These are phyloP conservation scores for Lentinus tigrinus DNA, from an alignment of 768 basidiomycete genomes.

Conservation along the genomic window DNA sequence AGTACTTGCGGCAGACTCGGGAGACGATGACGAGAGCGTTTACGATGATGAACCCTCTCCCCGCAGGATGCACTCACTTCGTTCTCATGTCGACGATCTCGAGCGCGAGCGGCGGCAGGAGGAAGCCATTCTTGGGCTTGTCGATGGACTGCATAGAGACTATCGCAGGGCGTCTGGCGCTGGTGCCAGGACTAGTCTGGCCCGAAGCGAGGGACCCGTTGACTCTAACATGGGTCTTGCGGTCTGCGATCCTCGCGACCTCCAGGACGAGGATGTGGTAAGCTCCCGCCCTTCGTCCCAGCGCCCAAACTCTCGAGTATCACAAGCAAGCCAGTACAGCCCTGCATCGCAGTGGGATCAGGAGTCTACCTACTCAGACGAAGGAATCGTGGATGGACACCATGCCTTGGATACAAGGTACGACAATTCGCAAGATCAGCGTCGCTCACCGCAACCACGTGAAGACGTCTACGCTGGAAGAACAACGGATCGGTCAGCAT, in stretches of 20 bases:
- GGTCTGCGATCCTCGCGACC: conserved; percentile 33
- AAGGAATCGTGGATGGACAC: background rate
- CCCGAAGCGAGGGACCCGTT: conserved; percentile 16
- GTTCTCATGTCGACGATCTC: background rate
- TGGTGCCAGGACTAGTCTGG: background rate
- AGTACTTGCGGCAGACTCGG: background rate
- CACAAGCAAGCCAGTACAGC: background rate
- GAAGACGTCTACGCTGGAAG: background rate
- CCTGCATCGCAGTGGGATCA: conserved; percentile 1
- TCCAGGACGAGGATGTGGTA: background rate
- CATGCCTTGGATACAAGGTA: background rate
- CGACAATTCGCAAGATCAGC: background rate
- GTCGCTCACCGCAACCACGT: background rate
- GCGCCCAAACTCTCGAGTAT: background rate
- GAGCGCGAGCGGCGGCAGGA: conserved; percentile 25
- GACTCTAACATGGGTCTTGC: conserved; percentile 29
- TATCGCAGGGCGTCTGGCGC: background rate
- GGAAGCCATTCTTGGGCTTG: conserved; percentile 37
- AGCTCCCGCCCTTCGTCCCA: too few species aligned
- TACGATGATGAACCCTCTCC: conserved; percentile 4
- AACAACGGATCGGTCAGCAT: background rate
- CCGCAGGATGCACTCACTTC: background rate
- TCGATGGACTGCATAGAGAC: conserved; percentile 31
- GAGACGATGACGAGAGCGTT: conserved; percentile 12
- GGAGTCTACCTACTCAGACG: conserved; percentile 15